Evolutionary conservation across 75 land plant genomes (phyloP), one percentile per base, ranked within the genome.

Genomic region (Picea sitchensis): DNA sequence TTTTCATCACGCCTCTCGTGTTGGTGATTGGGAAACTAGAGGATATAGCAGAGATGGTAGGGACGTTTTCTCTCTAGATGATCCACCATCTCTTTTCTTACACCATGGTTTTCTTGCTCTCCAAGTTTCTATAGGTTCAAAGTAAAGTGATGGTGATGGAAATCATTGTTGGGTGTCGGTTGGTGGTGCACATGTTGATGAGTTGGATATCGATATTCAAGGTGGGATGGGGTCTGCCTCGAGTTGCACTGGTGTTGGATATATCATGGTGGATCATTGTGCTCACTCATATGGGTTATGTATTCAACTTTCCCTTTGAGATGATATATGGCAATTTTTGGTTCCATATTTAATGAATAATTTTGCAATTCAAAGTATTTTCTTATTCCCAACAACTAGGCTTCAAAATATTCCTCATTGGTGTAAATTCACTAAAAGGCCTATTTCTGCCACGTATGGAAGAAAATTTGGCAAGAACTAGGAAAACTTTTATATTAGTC

Each of bases 61-160:
- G 84, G 0, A 58, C 58, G 23, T 85, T 79, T 17, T 67, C 85
- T 1, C 26, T 71, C 21, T 85, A 81, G 61, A 51, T 82, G 78
- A 64, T 85, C 3, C 87, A 85, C 1, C 15, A 18, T 11, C 23
- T 82, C 3, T 82, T 85, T 54, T 85, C 87, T 6, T 75, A 82
- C 20, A 78, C 87, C 5, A 3, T 78, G 18, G 58, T 79, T 13
- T 81, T 76, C 60, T 85, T 85, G 9, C 65, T 85, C 4, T 57
- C 77, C 65, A 84, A 84, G 83, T 84, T 84, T 21, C 83, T 84
- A 41, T 82, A 84, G 76, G 72, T 82, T 8, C 60, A 59, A 59
- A 59, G 60, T 59, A 59, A 8, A 8, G 73, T 71, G 21, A 34
- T 71, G 51, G 51, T 7, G 1, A 15, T 71, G 73, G 18, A 20